These are phyloP conservation scores for Ascoidea rubescens DNA, from an alignment of 805 yeast genomes.

Conservation along the genomic window DNA sequence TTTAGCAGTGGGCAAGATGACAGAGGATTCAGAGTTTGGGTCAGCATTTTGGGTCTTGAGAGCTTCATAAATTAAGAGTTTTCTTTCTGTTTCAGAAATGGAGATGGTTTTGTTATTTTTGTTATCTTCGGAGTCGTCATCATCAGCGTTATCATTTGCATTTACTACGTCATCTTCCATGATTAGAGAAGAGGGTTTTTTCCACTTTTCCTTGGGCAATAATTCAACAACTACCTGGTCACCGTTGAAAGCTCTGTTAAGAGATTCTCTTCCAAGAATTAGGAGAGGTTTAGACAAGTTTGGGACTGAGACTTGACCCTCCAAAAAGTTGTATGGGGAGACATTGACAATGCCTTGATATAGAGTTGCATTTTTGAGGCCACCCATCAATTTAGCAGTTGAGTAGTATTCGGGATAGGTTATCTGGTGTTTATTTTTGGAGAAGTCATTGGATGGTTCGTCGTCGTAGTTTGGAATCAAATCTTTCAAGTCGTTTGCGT, in stretches of 20 bases:
- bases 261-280: constrained; percentile 66
- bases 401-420: constrained; percentile 69
- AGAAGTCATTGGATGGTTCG: constrained; percentile 18
- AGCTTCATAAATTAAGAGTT: constrained; percentile 67
- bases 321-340: constrained; percentile 76
- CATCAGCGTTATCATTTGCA: constrained; percentile 46
- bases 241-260: constrained; percentile 86
- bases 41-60: constrained; percentile 37
- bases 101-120: constrained; percentile 29
- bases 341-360: constrained; percentile 76
- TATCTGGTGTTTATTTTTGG: constrained; percentile 26
- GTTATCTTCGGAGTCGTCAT: constrained; percentile 25
- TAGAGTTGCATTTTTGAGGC: constrained; percentile 73
- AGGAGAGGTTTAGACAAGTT: constrained; percentile 72
- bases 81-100: constrained; percentile 58
- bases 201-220: constrained; percentile 78
- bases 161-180: constrained; percentile 61
- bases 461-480: constrained; percentile 49
- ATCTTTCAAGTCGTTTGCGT: constrained; percentile 63
- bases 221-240: constrained; percentile 87
- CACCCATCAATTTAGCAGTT: constrained; percentile 78
- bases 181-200: constrained; percentile 66
- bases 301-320: constrained; percentile 65
- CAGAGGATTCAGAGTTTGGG: constrained; percentile 22
- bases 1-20: constrained; percentile 82